These are phyloP conservation scores for Dissophora globulifera DNA, from an alignment of 192 early-diverging fungal species.

Conservation along the genomic window DNA sequence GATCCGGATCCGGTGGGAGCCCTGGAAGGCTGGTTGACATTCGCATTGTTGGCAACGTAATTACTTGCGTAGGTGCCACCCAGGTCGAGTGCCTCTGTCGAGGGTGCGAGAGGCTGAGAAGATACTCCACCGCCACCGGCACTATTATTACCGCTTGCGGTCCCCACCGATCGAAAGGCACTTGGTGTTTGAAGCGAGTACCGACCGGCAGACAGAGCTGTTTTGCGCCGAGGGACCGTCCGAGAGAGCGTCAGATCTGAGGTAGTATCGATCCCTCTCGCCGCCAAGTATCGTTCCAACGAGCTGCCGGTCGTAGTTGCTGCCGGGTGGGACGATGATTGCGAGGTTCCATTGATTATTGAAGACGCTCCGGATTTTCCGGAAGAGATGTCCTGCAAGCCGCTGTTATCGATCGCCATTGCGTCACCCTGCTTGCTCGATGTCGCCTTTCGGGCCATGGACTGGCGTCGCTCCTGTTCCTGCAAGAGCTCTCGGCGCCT, in stretches of 20 bases:
- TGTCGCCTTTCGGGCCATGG: not conserved
- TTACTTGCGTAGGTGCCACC: not conserved
- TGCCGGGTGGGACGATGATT: not conserved
- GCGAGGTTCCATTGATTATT: not conserved
- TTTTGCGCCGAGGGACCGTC: conserved; percentile 32
- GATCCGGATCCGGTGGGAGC: not conserved
- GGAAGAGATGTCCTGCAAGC: not conserved
- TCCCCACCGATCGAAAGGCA: not conserved
- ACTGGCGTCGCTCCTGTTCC: conserved; percentile 12
- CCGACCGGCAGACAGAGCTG: conserved; percentile 24
- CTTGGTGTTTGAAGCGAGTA: conserved; percentile 19
- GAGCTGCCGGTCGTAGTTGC: not conserved
- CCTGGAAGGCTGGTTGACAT: not conserved
- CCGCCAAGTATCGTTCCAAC: not conserved
- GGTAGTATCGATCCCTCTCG: not conserved
- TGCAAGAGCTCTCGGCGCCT: conserved; percentile 4
- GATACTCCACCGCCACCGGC: not conserved
- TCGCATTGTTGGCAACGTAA: not conserved
- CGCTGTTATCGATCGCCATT: conserved; percentile 9
- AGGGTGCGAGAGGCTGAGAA: not conserved
- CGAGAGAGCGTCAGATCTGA: conserved; percentile 6
- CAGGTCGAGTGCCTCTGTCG: not conserved
- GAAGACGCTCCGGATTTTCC: not conserved
- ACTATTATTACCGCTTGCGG: too few relatives aligned
- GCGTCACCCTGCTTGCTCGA: conserved; percentile 5